phyloP scores from a whole-genome alignment of 2,329 filamentous ascomycete genomes.

The Magnaporthiopsis poae region DNA sequence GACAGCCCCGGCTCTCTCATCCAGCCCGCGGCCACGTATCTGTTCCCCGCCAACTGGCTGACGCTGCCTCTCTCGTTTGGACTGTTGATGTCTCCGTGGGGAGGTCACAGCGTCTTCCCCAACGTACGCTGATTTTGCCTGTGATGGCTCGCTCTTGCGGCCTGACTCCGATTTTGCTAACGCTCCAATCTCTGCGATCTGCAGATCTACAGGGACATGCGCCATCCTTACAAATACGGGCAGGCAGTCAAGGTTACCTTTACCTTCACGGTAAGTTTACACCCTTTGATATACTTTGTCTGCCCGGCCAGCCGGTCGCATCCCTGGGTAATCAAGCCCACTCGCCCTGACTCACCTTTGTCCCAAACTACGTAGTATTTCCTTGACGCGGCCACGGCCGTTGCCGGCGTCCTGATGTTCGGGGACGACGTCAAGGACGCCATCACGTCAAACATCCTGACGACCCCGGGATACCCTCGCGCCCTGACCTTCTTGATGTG shows the following conservation, averaged over 20 bases:
- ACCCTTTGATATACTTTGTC: neutral
- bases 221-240: conserved; percentile 70
- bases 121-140: conserved; percentile 40
- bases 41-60: conserved; percentile 78
- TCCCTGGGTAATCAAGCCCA: neutral
- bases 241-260: conserved; percentile 23
- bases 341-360: neutral
- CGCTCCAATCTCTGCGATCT: neutral
- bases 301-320: neutral
- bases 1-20: conserved; percentile 71
- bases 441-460: conserved; percentile 81
- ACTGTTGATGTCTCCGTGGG: conserved; percentile 70
- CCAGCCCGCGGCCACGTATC: conserved; percentile 66
- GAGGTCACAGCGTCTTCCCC: conserved; percentile 63
- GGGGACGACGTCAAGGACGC: conserved; percentile 79
- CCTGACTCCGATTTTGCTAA: no score
- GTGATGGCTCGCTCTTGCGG: neutral
- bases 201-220: conserved; percentile 54
- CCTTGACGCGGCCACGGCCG: conserved; percentile 71
- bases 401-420: conserved; percentile 87
- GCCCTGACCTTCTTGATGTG: conserved; percentile 69
- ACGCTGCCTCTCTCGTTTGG: conserved; percentile 82
- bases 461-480: conserved; percentile 62
- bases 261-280: conserved; percentile 22
- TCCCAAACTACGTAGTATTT: conserved; percentile 44